Evolutionary conservation across 2,329 filamentous ascomycete species (phyloP).

Genomic region (Diaporthe vexans): DNA sequence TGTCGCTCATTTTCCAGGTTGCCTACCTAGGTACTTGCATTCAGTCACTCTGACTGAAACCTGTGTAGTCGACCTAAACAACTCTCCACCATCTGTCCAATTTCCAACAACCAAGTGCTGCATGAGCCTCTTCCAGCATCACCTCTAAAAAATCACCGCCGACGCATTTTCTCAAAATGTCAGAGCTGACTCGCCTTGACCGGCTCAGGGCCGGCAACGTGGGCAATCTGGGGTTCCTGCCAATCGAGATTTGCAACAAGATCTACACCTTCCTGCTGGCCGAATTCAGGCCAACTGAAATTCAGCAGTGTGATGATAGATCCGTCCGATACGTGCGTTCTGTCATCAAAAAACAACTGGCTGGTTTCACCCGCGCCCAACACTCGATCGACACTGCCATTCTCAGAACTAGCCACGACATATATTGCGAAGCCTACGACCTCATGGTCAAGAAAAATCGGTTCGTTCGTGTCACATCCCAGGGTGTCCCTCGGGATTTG

Average conservation of each 20-base stretch:
- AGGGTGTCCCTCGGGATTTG: neutral
- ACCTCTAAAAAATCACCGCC: no score
- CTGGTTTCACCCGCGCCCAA: neutral
- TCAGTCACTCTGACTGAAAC: neutral
- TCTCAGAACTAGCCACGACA: neutral
- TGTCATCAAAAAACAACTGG: no score
- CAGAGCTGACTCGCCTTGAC: neutral
- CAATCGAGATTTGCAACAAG: neutral
- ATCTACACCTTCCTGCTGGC: neutral
- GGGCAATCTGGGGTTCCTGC: neutral
- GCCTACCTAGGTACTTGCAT: no score
- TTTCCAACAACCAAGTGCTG: neutral
- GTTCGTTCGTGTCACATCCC: neutral
- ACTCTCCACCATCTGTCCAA: neutral
- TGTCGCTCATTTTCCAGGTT: neutral
- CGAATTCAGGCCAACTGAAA: neutral
- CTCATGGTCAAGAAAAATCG: neutral
- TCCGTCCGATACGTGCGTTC: neutral
- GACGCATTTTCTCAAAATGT: neutral
- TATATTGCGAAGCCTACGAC: neutral
- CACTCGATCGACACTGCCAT: constrained; percentile 2
- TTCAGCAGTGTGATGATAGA: no score
- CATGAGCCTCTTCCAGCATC: no score
- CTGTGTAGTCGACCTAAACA: neutral
- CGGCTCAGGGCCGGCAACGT: neutral